Conservation (phyloP, 495 filamentous ascomycete species). For the Terfezia boudieri region DNA sequence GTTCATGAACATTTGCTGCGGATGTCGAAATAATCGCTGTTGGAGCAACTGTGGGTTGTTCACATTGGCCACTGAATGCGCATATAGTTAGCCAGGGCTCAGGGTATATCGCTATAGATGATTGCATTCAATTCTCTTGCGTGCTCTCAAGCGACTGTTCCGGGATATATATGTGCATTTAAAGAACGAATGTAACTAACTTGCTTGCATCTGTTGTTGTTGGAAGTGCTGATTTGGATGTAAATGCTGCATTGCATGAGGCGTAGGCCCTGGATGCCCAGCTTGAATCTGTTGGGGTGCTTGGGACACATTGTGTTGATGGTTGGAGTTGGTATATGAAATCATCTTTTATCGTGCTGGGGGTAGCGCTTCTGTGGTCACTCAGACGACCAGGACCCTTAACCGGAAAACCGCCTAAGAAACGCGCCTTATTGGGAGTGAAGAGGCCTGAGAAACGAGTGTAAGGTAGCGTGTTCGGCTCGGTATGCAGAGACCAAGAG, state of each 20-base stretch:
- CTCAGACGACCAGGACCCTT: neutral
- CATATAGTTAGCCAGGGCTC: neutral
- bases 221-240: constrained; percentile 15
- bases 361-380: neutral
- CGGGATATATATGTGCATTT: too few relatives aligned
- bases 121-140: too few relatives aligned
- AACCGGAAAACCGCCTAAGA: neutral
- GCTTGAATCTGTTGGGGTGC: constrained; percentile 16
- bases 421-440: neutral
- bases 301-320: constrained; percentile 17
- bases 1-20: neutral
- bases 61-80: neutral
- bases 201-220: neutral
- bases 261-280: constrained; percentile 15
- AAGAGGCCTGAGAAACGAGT: neutral
- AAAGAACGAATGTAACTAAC: neutral
- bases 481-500: too few relatives aligned
- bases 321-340: constrained; percentile 10
- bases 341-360: constrained; percentile 7
- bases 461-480: too few relatives aligned
- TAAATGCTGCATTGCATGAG: constrained; percentile 14
- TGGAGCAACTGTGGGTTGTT: neutral
- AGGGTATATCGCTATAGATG: too few relatives aligned
- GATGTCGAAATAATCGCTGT: neutral
- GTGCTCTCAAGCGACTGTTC: too few relatives aligned